These are phyloP conservation scores for Melanopsichium pennsylvanicum DNA, from an alignment of 1,284 basidiomycete genomes.

Conservation along the genomic window DNA sequence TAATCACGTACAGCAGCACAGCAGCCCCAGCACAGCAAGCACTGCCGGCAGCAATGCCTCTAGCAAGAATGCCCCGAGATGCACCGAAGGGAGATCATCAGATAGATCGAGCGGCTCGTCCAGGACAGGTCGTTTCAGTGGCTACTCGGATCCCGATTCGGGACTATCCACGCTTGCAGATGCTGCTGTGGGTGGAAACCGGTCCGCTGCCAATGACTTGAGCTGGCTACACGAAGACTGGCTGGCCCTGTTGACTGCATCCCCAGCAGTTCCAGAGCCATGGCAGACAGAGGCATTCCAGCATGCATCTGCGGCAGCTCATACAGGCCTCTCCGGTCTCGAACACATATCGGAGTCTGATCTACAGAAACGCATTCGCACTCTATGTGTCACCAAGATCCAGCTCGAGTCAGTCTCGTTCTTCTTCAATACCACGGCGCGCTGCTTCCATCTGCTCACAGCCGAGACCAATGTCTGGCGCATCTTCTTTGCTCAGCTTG, in stretches of 20 bases:
- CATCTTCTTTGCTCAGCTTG: conserved; percentile 23
- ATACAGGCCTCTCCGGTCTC: conserved; percentile 5
- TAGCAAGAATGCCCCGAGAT: no score
- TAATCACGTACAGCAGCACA: conserved; percentile 5
- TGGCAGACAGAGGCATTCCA: no score
- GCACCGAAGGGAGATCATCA: no score
- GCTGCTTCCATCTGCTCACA: conserved; percentile 27
- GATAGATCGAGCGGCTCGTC: no score
- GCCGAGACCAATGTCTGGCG: conserved; percentile 26
- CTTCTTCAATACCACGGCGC: conserved; percentile 35
- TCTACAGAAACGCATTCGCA: conserved; percentile 11
- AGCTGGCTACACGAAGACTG: conserved; percentile 19
- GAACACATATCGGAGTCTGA: conserved; percentile 8
- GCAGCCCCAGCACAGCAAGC: not conserved
- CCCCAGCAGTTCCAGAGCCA: not conserved
- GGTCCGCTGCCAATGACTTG: conserved; percentile 4
- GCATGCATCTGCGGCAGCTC: not conserved
- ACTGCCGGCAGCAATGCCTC: not conserved
- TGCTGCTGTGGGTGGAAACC: not conserved
- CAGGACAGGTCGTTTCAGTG: no score
- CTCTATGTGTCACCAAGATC: conserved; percentile 11
- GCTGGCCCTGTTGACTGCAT: conserved; percentile 4
- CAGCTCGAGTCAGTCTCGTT: conserved; percentile 22
- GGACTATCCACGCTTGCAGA: conserved; percentile 4
- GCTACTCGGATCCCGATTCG: not conserved